Percentiles rank a stretch among this genome's conserved stretches.
Conservation (phyloP, 257 asterid genomes). For the Fraxinus americana region DNA sequence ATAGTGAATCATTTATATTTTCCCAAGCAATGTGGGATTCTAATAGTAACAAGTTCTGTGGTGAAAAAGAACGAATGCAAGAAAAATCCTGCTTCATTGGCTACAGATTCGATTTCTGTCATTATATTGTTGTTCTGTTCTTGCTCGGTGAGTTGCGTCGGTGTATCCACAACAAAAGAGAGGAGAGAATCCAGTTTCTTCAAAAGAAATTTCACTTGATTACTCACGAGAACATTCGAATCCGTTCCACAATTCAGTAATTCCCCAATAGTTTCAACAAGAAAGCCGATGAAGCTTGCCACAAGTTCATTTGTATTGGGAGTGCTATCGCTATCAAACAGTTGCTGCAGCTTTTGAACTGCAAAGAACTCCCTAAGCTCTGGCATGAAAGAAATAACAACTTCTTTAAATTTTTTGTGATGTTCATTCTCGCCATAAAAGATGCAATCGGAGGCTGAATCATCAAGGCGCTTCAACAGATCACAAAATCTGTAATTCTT, state of each 20-base stretch:
- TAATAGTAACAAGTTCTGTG: not conserved
- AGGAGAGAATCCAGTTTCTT: not conserved
- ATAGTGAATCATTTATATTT: too few relatives aligned
- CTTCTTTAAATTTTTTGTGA: not conserved
- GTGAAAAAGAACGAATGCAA: not conserved
- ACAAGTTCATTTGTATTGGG: not conserved
- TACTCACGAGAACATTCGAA: not conserved
- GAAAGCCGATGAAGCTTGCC: not conserved
- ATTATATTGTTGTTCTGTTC: too few relatives aligned
- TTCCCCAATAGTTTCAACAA: not conserved
- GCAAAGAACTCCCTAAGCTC: constrained; percentile 1
- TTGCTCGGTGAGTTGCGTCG: not conserved
- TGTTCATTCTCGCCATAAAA: not conserved
- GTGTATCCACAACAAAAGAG: not conserved
- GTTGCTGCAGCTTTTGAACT: not conserved
- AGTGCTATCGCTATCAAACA: not conserved
- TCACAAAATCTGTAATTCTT: too few relatives aligned
- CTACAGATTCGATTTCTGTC: too few relatives aligned
- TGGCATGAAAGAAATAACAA: not conserved
- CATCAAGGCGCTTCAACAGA: not conserved
- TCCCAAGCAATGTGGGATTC: too few relatives aligned
- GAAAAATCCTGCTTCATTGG: too few relatives aligned
- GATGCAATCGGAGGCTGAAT: not conserved
- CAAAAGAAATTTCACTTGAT: not conserved
- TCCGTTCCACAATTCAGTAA: not conserved